Percentiles rank a stretch among this genome's conserved stretches.
phyloP scores from a whole-genome alignment of 257 asterid species.

The Plantago major region DNA sequence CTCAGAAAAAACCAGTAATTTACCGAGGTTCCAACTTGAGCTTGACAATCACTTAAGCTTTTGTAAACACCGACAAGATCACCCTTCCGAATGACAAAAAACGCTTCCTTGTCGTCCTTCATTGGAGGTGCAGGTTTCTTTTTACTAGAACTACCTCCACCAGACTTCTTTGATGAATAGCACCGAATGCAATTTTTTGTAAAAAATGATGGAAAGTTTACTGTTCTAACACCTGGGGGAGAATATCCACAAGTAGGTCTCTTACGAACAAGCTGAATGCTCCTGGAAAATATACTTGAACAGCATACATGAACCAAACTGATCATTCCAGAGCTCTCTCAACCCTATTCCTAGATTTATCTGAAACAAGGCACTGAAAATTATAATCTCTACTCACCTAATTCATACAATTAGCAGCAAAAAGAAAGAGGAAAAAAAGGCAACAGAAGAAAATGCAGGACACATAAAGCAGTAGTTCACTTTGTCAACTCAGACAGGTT shows the following conservation, averaged over 20 bases:
- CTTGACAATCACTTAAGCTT: slow-evolving; percentile 90
- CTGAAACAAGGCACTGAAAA: slow-evolving; percentile 27
- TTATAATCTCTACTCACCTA: background rate
- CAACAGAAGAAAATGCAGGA: background rate
- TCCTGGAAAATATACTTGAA: too few relatives aligned
- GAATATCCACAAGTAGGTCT: too few relatives aligned
- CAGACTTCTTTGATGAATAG: slow-evolving; percentile 47
- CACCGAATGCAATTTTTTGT: slow-evolving; percentile 38
- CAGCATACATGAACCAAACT: too few relatives aligned
- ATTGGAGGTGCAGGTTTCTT: slow-evolving; percentile 29
- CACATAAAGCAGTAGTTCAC: too few relatives aligned
- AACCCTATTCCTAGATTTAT: slow-evolving; percentile 26
- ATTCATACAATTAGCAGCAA: background rate
- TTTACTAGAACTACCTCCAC: slow-evolving; percentile 35
- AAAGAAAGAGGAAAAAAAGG: background rate
- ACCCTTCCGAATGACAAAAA: slow-evolving; percentile 92
- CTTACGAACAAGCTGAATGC: too few relatives aligned
- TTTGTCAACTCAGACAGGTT: too few relatives aligned
- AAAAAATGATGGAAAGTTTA: slow-evolving; percentile 25
- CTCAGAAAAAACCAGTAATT: slow-evolving; percentile 20
- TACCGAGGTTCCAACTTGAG: slow-evolving; percentile 98
- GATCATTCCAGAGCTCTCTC: too few relatives aligned
- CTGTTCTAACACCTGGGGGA: too few relatives aligned
- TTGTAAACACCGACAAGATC: slow-evolving; percentile 85
- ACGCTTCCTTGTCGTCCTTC: slow-evolving; percentile 91